Base-by-base conservation (phyloP, 202 grass and related monocot species). In the Digitaria exilis region DNA sequence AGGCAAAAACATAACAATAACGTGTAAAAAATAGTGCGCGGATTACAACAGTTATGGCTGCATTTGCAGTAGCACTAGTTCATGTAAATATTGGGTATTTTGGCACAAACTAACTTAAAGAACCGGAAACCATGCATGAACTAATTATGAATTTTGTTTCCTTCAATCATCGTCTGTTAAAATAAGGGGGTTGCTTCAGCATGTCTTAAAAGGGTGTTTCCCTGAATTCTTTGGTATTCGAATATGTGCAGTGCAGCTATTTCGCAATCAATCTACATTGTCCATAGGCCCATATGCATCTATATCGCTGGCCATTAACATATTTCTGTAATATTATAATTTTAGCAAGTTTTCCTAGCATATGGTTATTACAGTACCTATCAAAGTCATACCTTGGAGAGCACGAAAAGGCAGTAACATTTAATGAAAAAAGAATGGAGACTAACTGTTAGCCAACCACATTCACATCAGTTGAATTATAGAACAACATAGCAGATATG, bases 41-140 rank as follows among this genome's bases (percentile, higher is more conserved):
- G 61, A 65, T 48, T 83, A 82, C 16, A 77, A 37, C 16, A 57
- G 42, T 69, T 56, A 86, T 65, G n/a, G 46, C 2, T 66, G 28
- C 9, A 84, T 55, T 26, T 67, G 77, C 55, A 66, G 28, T 44
- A 73, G 4, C 37, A 78, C 34, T 67, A 73, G 61, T 35, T 46
- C 9, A 60, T 79, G 21, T 46, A 77, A 68, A 31, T 24, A 41
- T 86, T 82, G 35, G 51, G 89, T 84, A 74, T 83, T 41, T 52
- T 71, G 19, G 49, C n/a, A 52, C 2, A 66, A 66, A 32, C 32
- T 42, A 24, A 37, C 84, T 15, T 39, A 64, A 77, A 87, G 63
- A n/a, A 81, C 70, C 49, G 41, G 52, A 82, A 81, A 64, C 10
- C 0, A 79, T 76, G 62, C 67, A 79, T 69, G 54, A 56, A 83